Conservation (phyloP, 228 moss, liverwort and hornwort genomes). For the Sphagnum magellanicum region DNA sequence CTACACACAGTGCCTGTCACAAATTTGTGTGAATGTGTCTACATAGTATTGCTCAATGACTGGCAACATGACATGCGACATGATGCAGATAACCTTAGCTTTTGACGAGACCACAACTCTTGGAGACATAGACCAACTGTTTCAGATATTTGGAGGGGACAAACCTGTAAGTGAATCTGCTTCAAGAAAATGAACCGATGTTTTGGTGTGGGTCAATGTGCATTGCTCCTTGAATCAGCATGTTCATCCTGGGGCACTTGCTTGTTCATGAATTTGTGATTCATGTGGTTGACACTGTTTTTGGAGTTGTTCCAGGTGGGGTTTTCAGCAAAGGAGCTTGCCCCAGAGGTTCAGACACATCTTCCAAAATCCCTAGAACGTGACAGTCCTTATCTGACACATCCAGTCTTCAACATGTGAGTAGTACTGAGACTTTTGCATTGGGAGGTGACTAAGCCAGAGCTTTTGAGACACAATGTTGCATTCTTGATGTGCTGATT, state of each 20-base stretch:
- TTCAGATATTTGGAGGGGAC: slow-evolving; percentile 67
- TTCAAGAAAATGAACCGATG: not conserved
- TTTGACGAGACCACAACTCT: slow-evolving; percentile 84
- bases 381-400: slow-evolving; percentile 66
- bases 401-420: slow-evolving; percentile 79
- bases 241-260: too few relatives aligned
- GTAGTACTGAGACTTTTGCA: slow-evolving; percentile 3
- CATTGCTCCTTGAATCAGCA: too few relatives aligned
- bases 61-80: too few relatives aligned
- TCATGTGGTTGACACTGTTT: not conserved
- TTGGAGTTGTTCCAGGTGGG: slow-evolving; percentile 40
- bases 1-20: too few relatives aligned
- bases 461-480: not conserved
- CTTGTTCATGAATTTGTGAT: too few relatives aligned
- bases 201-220: too few relatives aligned
- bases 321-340: slow-evolving; percentile 72
- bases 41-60: too few relatives aligned
- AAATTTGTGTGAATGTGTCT: too few relatives aligned
- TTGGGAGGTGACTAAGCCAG: not conserved
- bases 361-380: slow-evolving; percentile 62
- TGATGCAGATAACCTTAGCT: slow-evolving; percentile 61
- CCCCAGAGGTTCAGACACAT: slow-evolving; percentile 43
- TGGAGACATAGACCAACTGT: slow-evolving; percentile 70
- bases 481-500: not conserved
- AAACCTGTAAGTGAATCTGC: slow-evolving; percentile 58